A percentile compares a stretch with the other conserved stretches of the same genome.
Conservation (phyloP, 2,329 filamentous ascomycete species). For the Diplodia seriata region DNA sequence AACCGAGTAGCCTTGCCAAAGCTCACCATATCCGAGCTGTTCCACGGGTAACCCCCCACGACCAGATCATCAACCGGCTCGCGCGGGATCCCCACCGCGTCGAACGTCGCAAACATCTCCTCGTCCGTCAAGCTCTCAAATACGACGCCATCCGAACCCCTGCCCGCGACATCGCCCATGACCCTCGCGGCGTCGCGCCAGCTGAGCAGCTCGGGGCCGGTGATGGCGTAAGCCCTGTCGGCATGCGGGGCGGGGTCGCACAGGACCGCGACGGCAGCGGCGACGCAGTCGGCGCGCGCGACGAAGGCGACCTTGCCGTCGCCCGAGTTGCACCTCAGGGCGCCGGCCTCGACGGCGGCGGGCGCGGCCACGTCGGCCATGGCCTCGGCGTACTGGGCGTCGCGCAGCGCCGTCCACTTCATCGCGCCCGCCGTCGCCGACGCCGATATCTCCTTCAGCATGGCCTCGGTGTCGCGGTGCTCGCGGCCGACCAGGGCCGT, state of each 20-base stretch:
- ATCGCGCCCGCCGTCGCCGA: background rate
- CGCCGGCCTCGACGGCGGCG: background rate
- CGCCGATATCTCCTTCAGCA: background rate
- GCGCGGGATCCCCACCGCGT: conserved; percentile 11
- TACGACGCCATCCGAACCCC: background rate
- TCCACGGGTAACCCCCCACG: background rate
- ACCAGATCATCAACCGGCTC: conserved; percentile 1
- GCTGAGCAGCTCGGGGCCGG: conserved; percentile 27
- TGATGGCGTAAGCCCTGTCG: conserved; percentile 5
- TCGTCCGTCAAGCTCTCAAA: conserved; percentile 11
- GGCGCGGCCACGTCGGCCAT: conserved; percentile 23
- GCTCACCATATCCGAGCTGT: conserved; percentile 13
- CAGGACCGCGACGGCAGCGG: conserved; percentile 19
- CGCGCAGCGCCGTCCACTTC: conserved; percentile 23
- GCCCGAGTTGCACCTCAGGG: conserved; percentile 10
- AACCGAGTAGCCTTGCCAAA: conserved; percentile 24
- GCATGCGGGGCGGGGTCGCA: conserved; percentile 4
- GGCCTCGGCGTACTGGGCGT: conserved; percentile 29
- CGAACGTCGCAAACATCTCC: conserved; percentile 6
- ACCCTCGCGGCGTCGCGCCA: conserved; percentile 11
- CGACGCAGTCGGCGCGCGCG: conserved; percentile 20
- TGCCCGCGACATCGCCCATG: conserved; percentile 15
- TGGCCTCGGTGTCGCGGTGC: conserved; percentile 25
- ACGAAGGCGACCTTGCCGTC: conserved; percentile 23
- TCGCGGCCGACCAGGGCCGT: conserved; percentile 27